Percentiles rank a stretch among this genome's conserved stretches.
phyloP scores from a whole-genome alignment of 75 land plant species.

The Isoetes taiwanensis region DNA sequence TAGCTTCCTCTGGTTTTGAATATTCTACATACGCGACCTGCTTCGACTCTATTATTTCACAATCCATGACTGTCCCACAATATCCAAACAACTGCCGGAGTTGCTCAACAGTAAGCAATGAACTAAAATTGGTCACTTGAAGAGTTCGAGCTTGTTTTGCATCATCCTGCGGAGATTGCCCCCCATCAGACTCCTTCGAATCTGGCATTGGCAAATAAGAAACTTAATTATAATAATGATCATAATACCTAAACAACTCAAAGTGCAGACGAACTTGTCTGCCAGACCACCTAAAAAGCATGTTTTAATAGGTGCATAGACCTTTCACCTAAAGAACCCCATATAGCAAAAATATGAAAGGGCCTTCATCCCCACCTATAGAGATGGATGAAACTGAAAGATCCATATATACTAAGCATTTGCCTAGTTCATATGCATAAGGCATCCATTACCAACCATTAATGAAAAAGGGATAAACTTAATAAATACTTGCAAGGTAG shows the following conservation, averaged over 20 bases:
- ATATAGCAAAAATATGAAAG: too few species aligned
- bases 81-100: constrained; percentile 62
- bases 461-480: too few species aligned
- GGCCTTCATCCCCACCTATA: too few species aligned
- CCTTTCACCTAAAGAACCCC: too few species aligned
- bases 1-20: constrained; percentile 84
- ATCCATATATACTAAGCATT: not conserved
- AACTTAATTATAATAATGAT: not conserved
- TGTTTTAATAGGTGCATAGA: too few species aligned
- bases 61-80: constrained; percentile 68
- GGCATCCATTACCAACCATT: too few species aligned
- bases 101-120: constrained; percentile 74
- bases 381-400: not conserved
- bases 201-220: not conserved
- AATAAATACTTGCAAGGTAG: too few species aligned
- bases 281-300: not conserved
- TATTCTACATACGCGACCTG: constrained; percentile 85
- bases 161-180: constrained; percentile 12
- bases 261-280: constrained; percentile 21
- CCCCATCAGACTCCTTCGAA: not conserved
- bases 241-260: not conserved
- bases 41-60: constrained; percentile 67
- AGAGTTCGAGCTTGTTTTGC: constrained; percentile 51
- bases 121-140: constrained; percentile 80
- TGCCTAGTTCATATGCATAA: too few species aligned